A percentile compares a stretch with the other conserved stretches of the same genome.
Evolutionary conservation across 2,329 filamentous ascomycete species (phyloP).

Genomic region (Ceratocystiopsis minuta): DNA sequence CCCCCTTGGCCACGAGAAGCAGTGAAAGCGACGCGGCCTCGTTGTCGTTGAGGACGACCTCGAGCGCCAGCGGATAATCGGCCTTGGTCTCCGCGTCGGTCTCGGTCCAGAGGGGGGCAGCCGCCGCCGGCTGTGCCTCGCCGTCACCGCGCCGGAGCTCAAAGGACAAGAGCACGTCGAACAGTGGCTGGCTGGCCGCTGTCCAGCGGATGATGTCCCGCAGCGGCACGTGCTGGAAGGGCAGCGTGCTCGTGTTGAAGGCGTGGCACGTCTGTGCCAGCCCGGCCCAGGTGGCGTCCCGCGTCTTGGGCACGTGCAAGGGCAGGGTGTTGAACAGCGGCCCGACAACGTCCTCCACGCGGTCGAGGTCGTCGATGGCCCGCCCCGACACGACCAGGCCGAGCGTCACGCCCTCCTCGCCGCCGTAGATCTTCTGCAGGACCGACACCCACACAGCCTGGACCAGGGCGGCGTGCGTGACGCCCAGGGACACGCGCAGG

Average conservation of each 20-base stretch:
- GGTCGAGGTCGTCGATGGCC: constrained; percentile 48
- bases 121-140: too few relatives aligned
- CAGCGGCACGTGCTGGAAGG: constrained; percentile 64
- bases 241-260: constrained; percentile 48
- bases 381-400: constrained; percentile 69
- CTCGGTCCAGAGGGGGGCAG: constrained; percentile 35
- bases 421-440: constrained; percentile 31
- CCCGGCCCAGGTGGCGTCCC: constrained; percentile 33
- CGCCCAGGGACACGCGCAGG: constrained; percentile 39
- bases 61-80: constrained; percentile 65
- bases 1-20: constrained; percentile 39
- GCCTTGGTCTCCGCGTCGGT: constrained; percentile 28
- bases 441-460: constrained; percentile 57
- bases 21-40: constrained; percentile 24
- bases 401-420: constrained; percentile 32
- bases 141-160: constrained; percentile 25
- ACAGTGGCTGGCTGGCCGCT: constrained; percentile 40
- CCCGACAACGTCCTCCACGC: constrained; percentile 50
- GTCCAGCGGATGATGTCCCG: constrained; percentile 70
- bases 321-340: constrained; percentile 86
- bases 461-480: constrained; percentile 63
- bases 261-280: constrained; percentile 48
- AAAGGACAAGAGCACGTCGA: constrained; percentile 72
- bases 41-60: constrained; percentile 34
- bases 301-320: constrained; percentile 25